Conservation (phyloP, 1,284 basidiomycete species). For the Ceratorhiza oryzae-sativae region DNA sequence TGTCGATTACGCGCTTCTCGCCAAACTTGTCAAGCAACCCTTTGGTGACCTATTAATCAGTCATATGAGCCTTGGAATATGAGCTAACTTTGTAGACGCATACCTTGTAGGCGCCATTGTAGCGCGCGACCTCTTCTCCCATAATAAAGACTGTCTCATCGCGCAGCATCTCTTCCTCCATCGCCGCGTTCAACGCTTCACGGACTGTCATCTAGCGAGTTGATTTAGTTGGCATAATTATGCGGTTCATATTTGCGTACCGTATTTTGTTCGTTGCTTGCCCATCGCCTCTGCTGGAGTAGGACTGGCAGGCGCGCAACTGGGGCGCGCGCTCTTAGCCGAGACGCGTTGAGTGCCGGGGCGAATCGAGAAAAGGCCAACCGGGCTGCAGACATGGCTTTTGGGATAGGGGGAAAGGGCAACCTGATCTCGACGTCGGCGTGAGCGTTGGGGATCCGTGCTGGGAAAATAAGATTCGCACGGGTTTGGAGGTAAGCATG, state of each 20-base stretch:
- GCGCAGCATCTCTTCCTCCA: conserved; percentile 99
- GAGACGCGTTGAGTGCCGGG: conserved; percentile 58
- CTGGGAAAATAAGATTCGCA: conserved; percentile 36
- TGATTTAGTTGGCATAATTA: neutral
- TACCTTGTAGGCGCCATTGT: conserved; percentile 99
- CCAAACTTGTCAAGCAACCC: conserved; percentile 99
- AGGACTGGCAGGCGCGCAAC: conserved; percentile 58
- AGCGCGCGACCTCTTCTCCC: conserved; percentile 98
- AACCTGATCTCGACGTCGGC: conserved; percentile 31
- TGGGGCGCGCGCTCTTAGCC: conserved; percentile 49
- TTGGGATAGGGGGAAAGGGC: conserved; percentile 9
- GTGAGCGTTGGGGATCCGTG: conserved; percentile 38
- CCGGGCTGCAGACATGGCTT: conserved; percentile 62
- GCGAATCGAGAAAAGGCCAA: conserved; percentile 69
- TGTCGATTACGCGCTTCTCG: conserved; percentile 98
- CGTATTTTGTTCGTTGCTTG: conserved; percentile 42
- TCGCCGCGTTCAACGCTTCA: conserved; percentile 95
- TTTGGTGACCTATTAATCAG: conserved; percentile 79
- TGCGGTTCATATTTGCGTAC: conserved; percentile 17
- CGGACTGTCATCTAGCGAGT: conserved; percentile 89
- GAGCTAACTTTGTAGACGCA: conserved; percentile 39
- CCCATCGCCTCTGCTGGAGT: conserved; percentile 45
- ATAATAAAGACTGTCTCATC: conserved; percentile 96
- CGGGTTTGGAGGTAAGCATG: conserved; percentile 14
- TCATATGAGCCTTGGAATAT: conserved; percentile 4